Base-by-base conservation (phyloP, 2,329 filamentous ascomycete species). In the Lomentospora prolificans region DNA sequence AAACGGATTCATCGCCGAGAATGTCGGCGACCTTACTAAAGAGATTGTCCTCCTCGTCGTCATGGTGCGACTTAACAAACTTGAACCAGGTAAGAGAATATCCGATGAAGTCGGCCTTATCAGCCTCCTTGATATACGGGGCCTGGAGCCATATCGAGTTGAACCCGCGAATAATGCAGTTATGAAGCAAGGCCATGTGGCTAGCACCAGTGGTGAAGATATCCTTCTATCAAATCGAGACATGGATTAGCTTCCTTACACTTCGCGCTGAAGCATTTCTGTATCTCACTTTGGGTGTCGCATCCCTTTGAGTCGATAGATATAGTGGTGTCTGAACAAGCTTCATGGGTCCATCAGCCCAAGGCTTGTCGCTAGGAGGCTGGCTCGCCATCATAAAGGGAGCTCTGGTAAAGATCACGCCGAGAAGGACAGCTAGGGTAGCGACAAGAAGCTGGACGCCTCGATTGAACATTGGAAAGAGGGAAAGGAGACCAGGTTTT, bases 141-240 rank as follows among this genome's bases (percentile, higher is more conserved):
- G 79, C 80, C 65, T 85, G 82, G 41, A 77, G 74, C 64, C 79
- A 82, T 63, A 86, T 82, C 62, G 75, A 78, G 67, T 86, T 85
- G 71, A 80, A 82, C 55, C 80, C 79, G 44, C 82, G 79, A 59
- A 85, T 77, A 62, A 85, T 78, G 56, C 77, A 70, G 62, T 85
- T 85, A 71, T 85, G 81, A 52, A 82, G 69, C 53, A 84, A 66
- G 3, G 75, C 73, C 81, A 84, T 85, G 66, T 85, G 78, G 14
- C 79, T 81, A 0, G 81, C 80, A 22, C 78, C 78, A 0, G 72
- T 74, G 1, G 78, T 81, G 66, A 82, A 84, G 60, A 81, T 71
- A 62, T 84, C 79, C 36, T 75, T 76, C 75, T 80, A 58, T 22
- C 19, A 31, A 48, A 8, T 46, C n/a, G 12, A 5, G n/a, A 5